Evolutionary conservation across 805 yeast species (phyloP).

Genomic region (Candida multigemmis): DNA sequence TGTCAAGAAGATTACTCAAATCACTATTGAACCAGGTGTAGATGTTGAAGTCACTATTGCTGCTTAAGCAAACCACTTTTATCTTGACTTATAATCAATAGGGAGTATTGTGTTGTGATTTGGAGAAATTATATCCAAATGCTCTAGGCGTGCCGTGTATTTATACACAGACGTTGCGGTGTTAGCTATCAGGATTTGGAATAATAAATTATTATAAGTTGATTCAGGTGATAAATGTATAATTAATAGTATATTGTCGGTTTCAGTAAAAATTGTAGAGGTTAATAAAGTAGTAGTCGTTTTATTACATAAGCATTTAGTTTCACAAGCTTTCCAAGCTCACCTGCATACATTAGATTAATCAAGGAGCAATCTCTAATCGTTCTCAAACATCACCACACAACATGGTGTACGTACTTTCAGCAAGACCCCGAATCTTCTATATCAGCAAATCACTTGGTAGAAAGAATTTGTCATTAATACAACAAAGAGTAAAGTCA

Average conservation of each 20-base stretch:
- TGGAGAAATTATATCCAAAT: conserved; percentile 26
- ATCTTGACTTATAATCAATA: conserved; percentile 1
- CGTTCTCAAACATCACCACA: neutral
- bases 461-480: conserved; percentile 8
- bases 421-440: conserved; percentile 11
- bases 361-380: too few relatives aligned
- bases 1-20: conserved; percentile 93
- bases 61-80: conserved; percentile 40
- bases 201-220: too few relatives aligned
- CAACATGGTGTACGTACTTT: conserved; percentile 12
- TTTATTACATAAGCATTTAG: too few relatives aligned
- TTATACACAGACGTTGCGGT: conserved; percentile 47
- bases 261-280: too few relatives aligned
- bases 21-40: conserved; percentile 99
- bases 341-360: too few relatives aligned
- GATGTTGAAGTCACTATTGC: conserved; percentile 93
- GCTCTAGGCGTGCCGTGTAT: conserved; percentile 59
- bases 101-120: too few relatives aligned
- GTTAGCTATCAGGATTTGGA: conserved; percentile 48
- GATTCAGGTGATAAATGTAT: too few relatives aligned
- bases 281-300: too few relatives aligned
- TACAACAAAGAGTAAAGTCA: conserved; percentile 5
- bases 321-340: too few relatives aligned
- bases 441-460: conserved; percentile 9
- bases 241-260: too few relatives aligned